Percentiles rank a stretch among this genome's conserved stretches.
These are phyloP conservation scores for Cicer cuneatum DNA, from an alignment of 306 rosid species.

Conservation along the genomic window DNA sequence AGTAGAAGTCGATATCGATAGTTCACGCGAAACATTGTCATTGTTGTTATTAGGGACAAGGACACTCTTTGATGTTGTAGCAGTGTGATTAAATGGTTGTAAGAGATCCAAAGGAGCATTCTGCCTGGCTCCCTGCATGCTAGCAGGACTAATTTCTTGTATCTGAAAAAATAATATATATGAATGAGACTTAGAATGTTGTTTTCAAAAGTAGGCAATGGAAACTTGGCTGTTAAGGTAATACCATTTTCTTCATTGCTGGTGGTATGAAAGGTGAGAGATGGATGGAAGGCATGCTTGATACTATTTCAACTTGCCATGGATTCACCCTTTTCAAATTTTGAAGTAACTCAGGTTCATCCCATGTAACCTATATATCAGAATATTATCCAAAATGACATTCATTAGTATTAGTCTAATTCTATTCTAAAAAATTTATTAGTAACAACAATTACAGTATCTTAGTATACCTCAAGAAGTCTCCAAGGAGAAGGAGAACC, in stretches of 20 bases:
- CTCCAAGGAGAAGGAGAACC: slow-evolving; percentile 92
- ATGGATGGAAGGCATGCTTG: slow-evolving; percentile 70
- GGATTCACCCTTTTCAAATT: slow-evolving; percentile 86
- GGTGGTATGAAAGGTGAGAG: slow-evolving; percentile 75
- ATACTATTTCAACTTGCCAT: slow-evolving; percentile 79
- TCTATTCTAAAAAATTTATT: slow-evolving; percentile 2
- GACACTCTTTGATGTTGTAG: slow-evolving; percentile 49
- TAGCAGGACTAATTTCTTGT: slow-evolving; percentile 80
- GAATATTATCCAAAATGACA: slow-evolving; percentile 31
- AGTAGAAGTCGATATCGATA: slow-evolving; percentile 56
- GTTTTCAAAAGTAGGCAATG: slow-evolving; percentile 58
- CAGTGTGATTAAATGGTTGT: slow-evolving; percentile 50
- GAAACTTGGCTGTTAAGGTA: slow-evolving; percentile 62
- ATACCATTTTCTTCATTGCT: slow-evolving; percentile 69
- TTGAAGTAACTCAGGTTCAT: slow-evolving; percentile 83
- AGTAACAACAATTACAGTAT: neutral
- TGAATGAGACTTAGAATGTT: slow-evolving; percentile 57
- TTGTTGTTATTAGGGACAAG: slow-evolving; percentile 48
- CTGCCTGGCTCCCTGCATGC: slow-evolving; percentile 99
- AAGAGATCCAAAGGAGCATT: slow-evolving; percentile 71
- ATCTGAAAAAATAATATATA: slow-evolving; percentile 58
- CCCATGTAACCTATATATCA: slow-evolving; percentile 77
- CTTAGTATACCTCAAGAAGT: slow-evolving; percentile 73
- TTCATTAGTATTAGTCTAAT: neutral
- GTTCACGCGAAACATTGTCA: slow-evolving; percentile 65